phyloP scores from a whole-genome alignment of 2,329 filamentous ascomycete genomes.

The Sporothrix curviconia region DNA sequence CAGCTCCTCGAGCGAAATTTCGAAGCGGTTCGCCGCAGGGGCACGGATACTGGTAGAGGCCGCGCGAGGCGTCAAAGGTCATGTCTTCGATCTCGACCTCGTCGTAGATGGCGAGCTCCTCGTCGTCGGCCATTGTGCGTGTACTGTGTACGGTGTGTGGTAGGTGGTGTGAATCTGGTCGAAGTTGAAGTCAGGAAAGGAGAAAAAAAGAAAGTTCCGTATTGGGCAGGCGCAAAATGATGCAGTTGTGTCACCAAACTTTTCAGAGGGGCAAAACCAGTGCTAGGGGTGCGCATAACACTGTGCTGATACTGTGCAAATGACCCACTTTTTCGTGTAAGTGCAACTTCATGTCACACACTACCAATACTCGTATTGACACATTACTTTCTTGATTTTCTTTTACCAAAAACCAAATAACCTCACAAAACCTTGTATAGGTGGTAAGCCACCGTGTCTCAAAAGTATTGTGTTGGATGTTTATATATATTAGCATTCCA shows the following conservation, averaged over 20 bases:
- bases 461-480: too few relatives aligned
- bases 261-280: slow-evolving; percentile 6
- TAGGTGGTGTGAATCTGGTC: not conserved
- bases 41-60: slow-evolving; percentile 94
- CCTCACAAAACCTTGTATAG: too few relatives aligned
- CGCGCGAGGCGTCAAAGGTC: slow-evolving; percentile 74
- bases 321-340: slow-evolving; percentile 9
- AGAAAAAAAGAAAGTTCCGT: too few relatives aligned
- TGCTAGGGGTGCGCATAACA: not conserved
- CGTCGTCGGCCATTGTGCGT: slow-evolving; percentile 54
- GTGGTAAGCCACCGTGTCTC: too few relatives aligned
- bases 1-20: slow-evolving; percentile 79
- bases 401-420: not conserved
- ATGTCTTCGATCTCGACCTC: slow-evolving; percentile 99
- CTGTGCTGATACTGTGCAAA: not conserved
- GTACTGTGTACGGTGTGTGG: not conserved
- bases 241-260: not conserved
- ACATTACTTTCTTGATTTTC: not conserved
- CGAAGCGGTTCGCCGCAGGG: slow-evolving; percentile 95
- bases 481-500: too few relatives aligned
- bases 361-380: not conserved
- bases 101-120: slow-evolving; percentile 73
- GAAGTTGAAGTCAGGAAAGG: not conserved
- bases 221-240: too few relatives aligned
- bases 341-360: not conserved